These are phyloP conservation scores for Croton laevigatus DNA, from an alignment of 441 rosid genomes.

Conservation along the genomic window DNA sequence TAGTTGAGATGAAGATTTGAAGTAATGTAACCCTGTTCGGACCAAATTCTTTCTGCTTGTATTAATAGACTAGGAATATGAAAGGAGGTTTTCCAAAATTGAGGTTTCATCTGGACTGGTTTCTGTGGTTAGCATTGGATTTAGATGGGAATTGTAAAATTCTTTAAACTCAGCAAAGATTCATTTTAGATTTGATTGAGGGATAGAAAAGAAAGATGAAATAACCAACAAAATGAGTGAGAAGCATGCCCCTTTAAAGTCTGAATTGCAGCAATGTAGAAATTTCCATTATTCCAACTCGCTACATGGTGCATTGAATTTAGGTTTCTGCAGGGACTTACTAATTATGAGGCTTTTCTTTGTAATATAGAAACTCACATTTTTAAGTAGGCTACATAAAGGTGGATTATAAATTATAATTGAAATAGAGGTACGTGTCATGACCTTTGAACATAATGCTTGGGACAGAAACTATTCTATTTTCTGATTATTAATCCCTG, in stretches of 20 bases:
- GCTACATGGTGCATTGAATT: background rate
- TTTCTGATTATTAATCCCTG: too few relatives aligned
- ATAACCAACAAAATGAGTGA: background rate
- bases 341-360: too few relatives aligned
- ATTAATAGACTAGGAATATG: background rate
- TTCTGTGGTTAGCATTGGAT: background rate
- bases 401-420: too few relatives aligned
- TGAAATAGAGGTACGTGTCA: too few relatives aligned
- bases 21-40: background rate
- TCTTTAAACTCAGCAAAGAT: background rate
- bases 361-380: too few relatives aligned
- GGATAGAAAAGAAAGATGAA: background rate
- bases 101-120: background rate
- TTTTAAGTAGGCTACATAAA: too few relatives aligned
- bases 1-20: background rate
- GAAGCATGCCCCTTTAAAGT: background rate
- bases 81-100: background rate
- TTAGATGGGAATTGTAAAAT: background rate
- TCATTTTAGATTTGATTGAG: background rate
- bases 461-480: too few relatives aligned
- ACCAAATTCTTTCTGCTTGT: background rate
- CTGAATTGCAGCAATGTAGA: background rate
- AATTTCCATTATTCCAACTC: background rate
- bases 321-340: too few relatives aligned
- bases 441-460: too few relatives aligned